phyloP scores from a whole-genome alignment of 2,329 filamentous ascomycete species.

The Hypoxylon sp. region DNA sequence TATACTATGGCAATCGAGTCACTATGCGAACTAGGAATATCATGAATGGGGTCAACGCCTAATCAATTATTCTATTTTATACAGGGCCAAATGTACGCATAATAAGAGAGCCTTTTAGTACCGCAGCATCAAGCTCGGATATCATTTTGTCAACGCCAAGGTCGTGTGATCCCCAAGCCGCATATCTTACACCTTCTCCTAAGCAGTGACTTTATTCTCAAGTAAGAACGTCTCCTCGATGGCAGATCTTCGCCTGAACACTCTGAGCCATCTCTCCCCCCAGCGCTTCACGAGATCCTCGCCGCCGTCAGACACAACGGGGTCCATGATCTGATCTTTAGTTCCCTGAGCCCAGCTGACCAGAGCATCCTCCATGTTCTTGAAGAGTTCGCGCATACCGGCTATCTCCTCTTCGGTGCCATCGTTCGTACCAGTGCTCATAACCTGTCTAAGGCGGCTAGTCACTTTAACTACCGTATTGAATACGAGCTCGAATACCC shows the following conservation, averaged over 20 bases:
- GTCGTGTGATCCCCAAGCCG: conserved; percentile 7
- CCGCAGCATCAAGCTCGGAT: conserved; percentile 3
- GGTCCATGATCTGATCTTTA: conserved; percentile 83
- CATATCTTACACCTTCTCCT: conserved; percentile 30
- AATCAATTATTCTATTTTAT: conserved; percentile 35
- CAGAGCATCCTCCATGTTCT: conserved; percentile 83
- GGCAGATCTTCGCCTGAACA: conserved; percentile 84
- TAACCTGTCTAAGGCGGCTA: conserved; percentile 85
- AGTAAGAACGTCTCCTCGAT: conserved; percentile 80
- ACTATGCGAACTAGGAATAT: not conserved
- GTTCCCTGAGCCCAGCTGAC: conserved; percentile 78
- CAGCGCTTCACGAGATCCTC: conserved; percentile 80
- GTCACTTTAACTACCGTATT: conserved; percentile 93
- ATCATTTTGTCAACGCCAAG: conserved; percentile 21
- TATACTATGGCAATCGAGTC: not conserved
- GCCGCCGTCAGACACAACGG: conserved; percentile 64
- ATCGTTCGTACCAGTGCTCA: conserved; percentile 70
- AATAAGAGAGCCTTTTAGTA: conserved; percentile 7
- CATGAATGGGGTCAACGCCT: conserved; percentile 6
- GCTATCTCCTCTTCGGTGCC: conserved; percentile 74
- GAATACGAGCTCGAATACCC: conserved; percentile 91
- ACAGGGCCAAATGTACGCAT: conserved; percentile 9
- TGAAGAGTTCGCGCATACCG: conserved; percentile 85
- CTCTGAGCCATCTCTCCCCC: conserved; percentile 88
- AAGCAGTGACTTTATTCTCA: conserved; percentile 42